Conservation (phyloP, 208 protist species). For the Polymyxa betae region DNA sequence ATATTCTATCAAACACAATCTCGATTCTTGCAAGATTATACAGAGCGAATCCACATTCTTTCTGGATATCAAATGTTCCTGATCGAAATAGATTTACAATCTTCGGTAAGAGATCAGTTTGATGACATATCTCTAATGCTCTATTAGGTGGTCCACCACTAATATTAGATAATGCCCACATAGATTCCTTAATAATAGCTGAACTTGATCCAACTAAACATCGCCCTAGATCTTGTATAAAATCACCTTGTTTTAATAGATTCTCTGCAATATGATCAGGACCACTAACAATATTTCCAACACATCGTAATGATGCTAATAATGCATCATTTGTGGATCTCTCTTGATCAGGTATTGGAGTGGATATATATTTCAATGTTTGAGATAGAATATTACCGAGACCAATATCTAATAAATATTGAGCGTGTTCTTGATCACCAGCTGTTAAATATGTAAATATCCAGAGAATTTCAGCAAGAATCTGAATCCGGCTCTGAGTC, state of each 20-base stretch:
- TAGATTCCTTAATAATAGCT: conserved; percentile 6
- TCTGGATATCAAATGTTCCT: conserved; percentile 27
- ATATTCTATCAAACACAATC: neutral
- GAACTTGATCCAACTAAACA: neutral
- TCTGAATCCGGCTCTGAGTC: neutral
- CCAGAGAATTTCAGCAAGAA: conserved; percentile 38
- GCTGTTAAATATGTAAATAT: conserved; percentile 43
- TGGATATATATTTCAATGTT: neutral
- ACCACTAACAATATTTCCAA: conserved; percentile 40
- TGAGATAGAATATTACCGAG: neutral
- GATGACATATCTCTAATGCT: neutral
- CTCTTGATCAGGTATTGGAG: neutral
- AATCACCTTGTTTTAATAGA: neutral
- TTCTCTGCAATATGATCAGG: neutral
- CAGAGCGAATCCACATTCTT: conserved; percentile 37
- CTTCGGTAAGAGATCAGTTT: conserved; percentile 4
- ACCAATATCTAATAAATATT: conserved; percentile 17
- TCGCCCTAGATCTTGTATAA: neutral
- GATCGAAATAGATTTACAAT: neutral
- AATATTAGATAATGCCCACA: conserved; percentile 47
- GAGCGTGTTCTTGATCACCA: neutral
- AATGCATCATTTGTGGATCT: neutral
- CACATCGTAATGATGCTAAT: neutral
- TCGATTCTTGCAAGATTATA: conserved; percentile 37
- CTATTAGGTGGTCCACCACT: neutral